Conservation (phyloP, 1,284 basidiomycete species). For the Sphaerobolus stellatus region DNA sequence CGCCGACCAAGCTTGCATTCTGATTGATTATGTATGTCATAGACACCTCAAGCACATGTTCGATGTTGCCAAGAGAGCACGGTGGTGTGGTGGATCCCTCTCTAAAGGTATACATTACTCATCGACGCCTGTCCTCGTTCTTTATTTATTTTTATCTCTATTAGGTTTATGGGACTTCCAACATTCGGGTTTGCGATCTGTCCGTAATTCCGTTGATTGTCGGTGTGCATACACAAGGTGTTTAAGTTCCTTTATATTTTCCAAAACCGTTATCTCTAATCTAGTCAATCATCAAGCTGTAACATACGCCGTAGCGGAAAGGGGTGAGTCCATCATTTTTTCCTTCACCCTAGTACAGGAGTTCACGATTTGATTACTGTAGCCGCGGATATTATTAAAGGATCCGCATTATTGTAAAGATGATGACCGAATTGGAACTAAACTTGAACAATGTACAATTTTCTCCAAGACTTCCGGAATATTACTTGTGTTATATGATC, state of each 20-base stretch:
- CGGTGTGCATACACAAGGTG: conserved; percentile 11
- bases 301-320: neutral
- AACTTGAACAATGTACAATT: no score
- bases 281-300: neutral
- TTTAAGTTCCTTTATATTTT: neutral
- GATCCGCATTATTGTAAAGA: neutral
- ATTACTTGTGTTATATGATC: no score
- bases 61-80: conserved; percentile 59
- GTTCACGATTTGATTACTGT: neutral
- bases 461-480: no score
- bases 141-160: neutral
- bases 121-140: no score
- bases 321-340: neutral
- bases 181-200: conserved; percentile 9
- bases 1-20: neutral
- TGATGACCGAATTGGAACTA: neutral
- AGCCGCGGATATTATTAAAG: neutral
- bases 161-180: conserved; percentile 10
- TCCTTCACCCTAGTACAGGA: neutral
- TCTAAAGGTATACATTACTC: conserved; percentile 48
- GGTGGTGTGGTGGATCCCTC: conserved; percentile 60
- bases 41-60: conserved; percentile 44
- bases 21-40: neutral
- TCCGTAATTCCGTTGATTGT: conserved; percentile 5
- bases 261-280: neutral